These are phyloP conservation scores for Microcera coccophila DNA, from an alignment of 2,329 filamentous ascomycete species.

Conservation along the genomic window DNA sequence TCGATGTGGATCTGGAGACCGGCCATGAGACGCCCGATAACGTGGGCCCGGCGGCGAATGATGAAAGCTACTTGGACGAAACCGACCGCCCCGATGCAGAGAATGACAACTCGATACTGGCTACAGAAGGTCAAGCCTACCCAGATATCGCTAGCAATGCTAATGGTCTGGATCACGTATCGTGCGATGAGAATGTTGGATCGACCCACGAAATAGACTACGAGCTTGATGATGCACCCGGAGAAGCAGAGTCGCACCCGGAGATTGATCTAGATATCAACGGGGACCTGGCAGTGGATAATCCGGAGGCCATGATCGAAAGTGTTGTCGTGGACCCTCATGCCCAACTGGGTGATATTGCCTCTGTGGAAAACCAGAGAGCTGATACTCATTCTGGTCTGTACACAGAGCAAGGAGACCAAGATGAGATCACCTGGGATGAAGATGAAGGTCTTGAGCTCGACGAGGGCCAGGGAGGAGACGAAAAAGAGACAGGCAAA, in stretches of 20 bases:
- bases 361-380: too few species aligned
- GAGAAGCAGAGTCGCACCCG: slow-evolving; percentile 1
- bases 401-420: slow-evolving; percentile 1
- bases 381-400: too few species aligned
- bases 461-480: slow-evolving; percentile 2
- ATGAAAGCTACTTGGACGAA: slow-evolving; percentile 7
- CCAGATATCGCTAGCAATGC: slow-evolving; percentile 6
- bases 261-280: slow-evolving; percentile 8
- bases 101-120: slow-evolving; percentile 4
- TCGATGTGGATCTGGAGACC: slow-evolving; percentile 16
- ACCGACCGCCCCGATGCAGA: slow-evolving; percentile 10
- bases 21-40: slow-evolving; percentile 10
- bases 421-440: slow-evolving; percentile 18
- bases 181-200: slow-evolving; percentile 11
- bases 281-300: slow-evolving; percentile 2
- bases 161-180: slow-evolving; percentile 2
- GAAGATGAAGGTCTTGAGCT: slow-evolving; percentile 9
- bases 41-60: slow-evolving; percentile 5
- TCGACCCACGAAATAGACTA: slow-evolving; percentile 30
- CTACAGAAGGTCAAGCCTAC: slow-evolving; percentile 5
- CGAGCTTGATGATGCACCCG: slow-evolving; percentile 20
- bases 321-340: not conserved
- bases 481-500: too few species aligned
- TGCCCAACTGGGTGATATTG: not conserved
- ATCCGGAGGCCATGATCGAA: not conserved